Conservation (phyloP, 225 moss, liverwort and hornwort species). For the Pseudoscleropodium purum region DNA sequence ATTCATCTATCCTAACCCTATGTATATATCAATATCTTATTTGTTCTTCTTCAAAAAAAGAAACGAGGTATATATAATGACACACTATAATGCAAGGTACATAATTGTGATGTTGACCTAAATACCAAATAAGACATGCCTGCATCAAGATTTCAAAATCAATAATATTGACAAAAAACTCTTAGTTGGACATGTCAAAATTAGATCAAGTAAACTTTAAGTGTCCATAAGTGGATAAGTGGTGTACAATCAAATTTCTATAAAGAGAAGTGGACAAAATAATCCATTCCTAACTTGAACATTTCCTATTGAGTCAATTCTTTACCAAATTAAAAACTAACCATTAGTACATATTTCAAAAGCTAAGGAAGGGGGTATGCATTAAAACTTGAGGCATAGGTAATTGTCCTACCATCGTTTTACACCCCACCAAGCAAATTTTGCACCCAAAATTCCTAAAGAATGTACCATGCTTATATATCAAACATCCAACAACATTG, state of each 20-base stretch:
- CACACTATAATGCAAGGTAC: background rate
- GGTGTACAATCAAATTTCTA: background rate
- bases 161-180: fast-evolving
- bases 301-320: fast-evolving
- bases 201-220: background rate
- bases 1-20: fast-evolving
- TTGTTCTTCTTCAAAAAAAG: background rate
- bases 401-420: background rate
- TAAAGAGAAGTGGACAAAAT: background rate
- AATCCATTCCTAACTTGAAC: fast-evolving
- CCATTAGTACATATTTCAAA: background rate
- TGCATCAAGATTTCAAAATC: background rate
- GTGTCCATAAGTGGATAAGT: background rate
- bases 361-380: background rate
- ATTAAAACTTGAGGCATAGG: background rate
- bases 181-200: background rate
- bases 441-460: background rate
- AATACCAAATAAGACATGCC: background rate
- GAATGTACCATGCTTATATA: too few species aligned
- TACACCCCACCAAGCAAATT: background rate
- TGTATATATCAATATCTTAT: background rate
- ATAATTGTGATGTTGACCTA: background rate
- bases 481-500: too few species aligned
- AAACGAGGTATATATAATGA: background rate
- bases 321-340: background rate